Evolutionary conservation across 2,329 filamentous ascomycete genomes (phyloP), one percentile per base, ranked within the genome.

Genomic region (Monilinia fructigena): DNA sequence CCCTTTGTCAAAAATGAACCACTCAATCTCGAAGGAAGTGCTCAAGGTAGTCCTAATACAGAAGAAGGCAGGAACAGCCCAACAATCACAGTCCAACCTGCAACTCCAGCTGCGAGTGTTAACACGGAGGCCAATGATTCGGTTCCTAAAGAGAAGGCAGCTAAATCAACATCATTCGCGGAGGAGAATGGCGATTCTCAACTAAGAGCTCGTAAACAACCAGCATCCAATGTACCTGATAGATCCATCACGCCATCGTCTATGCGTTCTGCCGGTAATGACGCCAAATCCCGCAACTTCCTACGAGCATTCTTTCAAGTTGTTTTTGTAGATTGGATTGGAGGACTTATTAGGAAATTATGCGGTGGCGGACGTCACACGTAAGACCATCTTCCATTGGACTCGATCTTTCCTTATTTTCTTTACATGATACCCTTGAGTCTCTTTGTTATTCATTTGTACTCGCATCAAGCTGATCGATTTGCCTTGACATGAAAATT

Each of bases 291-390:
- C 5, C 68, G 66, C 55, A 74, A 71, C 60, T 70, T 75, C 54
- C 52, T 77, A 54, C 73, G 73, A 61, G 72, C 70, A 35, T 75
- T 77, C 69, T 77, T 73, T 70, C 72, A 72, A 63, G 67, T 76
- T 23, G 69, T 77, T 23, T 76, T 77, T 58, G 72, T 77, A 31
- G 74, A 76, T 42, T 78, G 76, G 76, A 75, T 78, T 56, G 76
- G 77, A 53, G 75, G 74, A 55, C 63, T 77, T 12, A 66, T 76
- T 26, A 66, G 65, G 53, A 70, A 69, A 62, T 61, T 75, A 28
- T 75, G 73, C 64, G 74, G 75, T 67, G 70, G 71, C 50, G 67
- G 69, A 65, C 71, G 70, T 66, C 68, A 71, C 58, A 67, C 71
- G 72, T 75, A 75, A 75, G 73, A 65, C 66, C 35, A 42, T 68